Evolutionary conservation across 352 stramenopile species (phyloP).

Genomic region (Pythium inflatum): DNA sequence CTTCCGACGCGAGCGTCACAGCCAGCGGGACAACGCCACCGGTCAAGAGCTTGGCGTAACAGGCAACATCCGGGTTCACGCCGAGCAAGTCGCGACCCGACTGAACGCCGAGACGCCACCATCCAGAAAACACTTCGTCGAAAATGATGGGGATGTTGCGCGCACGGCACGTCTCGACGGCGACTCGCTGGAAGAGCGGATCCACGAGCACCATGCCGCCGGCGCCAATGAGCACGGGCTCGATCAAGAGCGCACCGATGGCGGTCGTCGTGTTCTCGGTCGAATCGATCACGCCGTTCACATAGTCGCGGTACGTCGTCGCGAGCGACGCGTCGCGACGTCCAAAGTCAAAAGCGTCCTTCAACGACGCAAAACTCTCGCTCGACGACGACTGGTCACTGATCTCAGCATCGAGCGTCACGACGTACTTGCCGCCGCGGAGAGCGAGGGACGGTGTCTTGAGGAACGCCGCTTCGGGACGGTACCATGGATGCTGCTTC

Average conservation of each 20-base stretch:
- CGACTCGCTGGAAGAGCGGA: conserved; percentile 91
- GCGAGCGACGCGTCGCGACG: conserved; percentile 44
- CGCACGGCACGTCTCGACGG: conserved; percentile 75
- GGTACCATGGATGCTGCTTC: conserved; percentile 93
- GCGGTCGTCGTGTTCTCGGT: conserved; percentile 33
- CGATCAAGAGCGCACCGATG: conserved; percentile 84
- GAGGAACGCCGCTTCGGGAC: conserved; percentile 79
- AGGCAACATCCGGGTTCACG: conserved; percentile 88
- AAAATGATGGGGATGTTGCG: conserved; percentile 91
- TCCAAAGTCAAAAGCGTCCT: conserved; percentile 58
- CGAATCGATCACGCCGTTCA: conserved; percentile 54
- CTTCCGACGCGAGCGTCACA: conserved; percentile 85
- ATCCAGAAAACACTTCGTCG: conserved; percentile 92
- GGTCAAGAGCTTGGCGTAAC: conserved; percentile 92
- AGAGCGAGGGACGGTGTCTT: conserved; percentile 77
- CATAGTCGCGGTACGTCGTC: conserved; percentile 67
- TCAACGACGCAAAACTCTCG: conserved; percentile 50
- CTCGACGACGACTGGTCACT: conserved; percentile 27
- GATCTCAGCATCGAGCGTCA: conserved; percentile 61
- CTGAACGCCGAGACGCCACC: conserved; percentile 89
- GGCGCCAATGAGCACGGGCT: conserved; percentile 90
- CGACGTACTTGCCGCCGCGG: conserved; percentile 59
- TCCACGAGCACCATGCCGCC: conserved; percentile 92
- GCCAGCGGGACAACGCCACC: conserved; percentile 88
- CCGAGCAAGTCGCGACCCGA: conserved; percentile 84